Conservation (phyloP, 495 filamentous ascomycete species). For the Durotheca rogersii region DNA sequence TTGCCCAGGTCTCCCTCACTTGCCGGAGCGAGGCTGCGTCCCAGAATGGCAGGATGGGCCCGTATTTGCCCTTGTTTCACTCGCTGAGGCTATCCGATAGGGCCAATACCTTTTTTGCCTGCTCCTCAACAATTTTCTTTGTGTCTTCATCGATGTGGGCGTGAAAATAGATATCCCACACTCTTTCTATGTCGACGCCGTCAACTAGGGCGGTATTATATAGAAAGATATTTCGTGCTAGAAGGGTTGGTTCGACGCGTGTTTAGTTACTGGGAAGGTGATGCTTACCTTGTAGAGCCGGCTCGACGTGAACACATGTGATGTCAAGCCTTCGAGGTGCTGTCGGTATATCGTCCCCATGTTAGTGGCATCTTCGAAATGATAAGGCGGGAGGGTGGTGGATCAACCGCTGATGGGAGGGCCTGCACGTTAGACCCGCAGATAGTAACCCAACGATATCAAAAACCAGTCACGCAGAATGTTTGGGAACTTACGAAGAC, state of each 20-base stretch:
- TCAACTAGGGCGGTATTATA: slow-evolving; percentile 34
- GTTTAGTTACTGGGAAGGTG: background rate
- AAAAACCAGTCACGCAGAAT: background rate
- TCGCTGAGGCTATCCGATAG: slow-evolving; percentile 21
- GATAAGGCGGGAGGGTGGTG: too few species aligned
- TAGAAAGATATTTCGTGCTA: slow-evolving; percentile 37
- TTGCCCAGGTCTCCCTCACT: slow-evolving; percentile 28
- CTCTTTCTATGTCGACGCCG: slow-evolving; percentile 3
- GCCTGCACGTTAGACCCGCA: too few species aligned
- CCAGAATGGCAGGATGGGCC: slow-evolving; percentile 30
- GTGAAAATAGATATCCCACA: slow-evolving; percentile 36
- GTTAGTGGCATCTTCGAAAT: slow-evolving; percentile 6
- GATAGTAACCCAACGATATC: background rate
- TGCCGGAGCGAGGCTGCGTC: slow-evolving; percentile 24
- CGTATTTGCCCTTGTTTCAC: slow-evolving; percentile 31
- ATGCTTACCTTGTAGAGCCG: slow-evolving; percentile 29
- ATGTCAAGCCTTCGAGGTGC: slow-evolving; percentile 32
- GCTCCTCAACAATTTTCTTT: slow-evolving; percentile 20
- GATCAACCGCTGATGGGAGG: too few species aligned
- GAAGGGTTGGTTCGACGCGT: slow-evolving; percentile 3
- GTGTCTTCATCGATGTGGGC: slow-evolving; percentile 16
- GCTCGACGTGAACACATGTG: slow-evolving; percentile 35
- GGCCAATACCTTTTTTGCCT: slow-evolving; percentile 21
- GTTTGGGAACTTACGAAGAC: slow-evolving; percentile 15
- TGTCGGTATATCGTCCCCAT: too few species aligned